phyloP scores from a whole-genome alignment of 2,329 filamentous ascomycete species.

The Geosmithia putterillii region DNA sequence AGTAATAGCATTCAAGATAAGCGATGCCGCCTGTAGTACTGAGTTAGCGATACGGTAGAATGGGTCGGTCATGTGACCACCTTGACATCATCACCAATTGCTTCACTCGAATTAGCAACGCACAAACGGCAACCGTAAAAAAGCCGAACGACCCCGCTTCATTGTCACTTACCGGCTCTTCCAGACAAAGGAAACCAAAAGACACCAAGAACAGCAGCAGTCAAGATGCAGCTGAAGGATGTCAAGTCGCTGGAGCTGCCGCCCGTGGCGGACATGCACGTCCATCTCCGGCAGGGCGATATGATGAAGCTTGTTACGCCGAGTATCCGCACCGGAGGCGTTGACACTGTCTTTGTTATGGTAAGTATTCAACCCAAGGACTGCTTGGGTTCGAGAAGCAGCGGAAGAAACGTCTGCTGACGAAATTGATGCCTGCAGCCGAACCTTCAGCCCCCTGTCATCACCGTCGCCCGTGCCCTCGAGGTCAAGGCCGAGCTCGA shows the following conservation, averaged over 20 bases:
- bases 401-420: background rate
- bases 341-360: constrained; percentile 48
- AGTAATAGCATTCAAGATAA: too few relatives aligned
- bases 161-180: background rate
- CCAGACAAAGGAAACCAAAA: background rate
- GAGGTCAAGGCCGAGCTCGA: constrained; percentile 52
- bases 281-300: constrained; percentile 57
- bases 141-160: background rate
- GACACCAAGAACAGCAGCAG: background rate
- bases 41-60: too few relatives aligned
- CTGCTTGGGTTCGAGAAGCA: background rate
- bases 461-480: constrained; percentile 18
- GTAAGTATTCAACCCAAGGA: background rate
- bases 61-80: background rate
- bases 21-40: too few relatives aligned
- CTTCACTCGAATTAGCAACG: background rate
- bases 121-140: background rate
- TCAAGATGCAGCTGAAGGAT: constrained; percentile 19
- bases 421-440: constrained; percentile 1
- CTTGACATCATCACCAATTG: background rate
- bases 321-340: constrained; percentile 44
- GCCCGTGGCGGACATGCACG: constrained; percentile 55
- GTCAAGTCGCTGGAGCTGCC: constrained; percentile 38
- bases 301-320: constrained; percentile 47
- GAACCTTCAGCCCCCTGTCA: constrained; percentile 6